Percentiles rank a stretch among this genome's conserved stretches.
phyloP scores from a whole-genome alignment of 306 rosid genomes.

The Datisca glomerata region DNA sequence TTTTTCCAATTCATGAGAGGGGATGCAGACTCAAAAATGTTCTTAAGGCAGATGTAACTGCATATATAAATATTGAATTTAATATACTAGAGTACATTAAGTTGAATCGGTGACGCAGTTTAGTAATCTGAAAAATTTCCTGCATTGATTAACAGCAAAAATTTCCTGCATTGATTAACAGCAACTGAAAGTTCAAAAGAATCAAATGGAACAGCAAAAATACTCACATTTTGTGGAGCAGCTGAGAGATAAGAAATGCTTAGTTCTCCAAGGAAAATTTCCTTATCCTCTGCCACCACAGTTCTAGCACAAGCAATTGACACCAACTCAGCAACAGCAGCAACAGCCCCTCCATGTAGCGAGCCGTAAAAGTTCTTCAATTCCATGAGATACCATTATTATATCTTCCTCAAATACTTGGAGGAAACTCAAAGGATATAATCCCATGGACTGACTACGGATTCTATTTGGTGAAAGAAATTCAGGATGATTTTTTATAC shows the following conservation, averaged over 20 bases:
- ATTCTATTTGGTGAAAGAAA: no score
- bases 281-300: conserved; percentile 23
- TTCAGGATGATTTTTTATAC: background rate
- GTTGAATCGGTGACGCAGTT: no score
- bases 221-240: conserved; percentile 30
- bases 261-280: conserved; percentile 34
- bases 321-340: conserved; percentile 31
- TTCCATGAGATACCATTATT: conserved; percentile 4
- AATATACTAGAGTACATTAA: no score
- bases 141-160: no score
- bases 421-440: background rate
- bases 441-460: background rate
- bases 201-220: background rate
- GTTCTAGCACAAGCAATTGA: conserved; percentile 39
- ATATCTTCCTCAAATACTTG: background rate
- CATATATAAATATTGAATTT: no score
- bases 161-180: no score
- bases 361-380: conserved; percentile 21
- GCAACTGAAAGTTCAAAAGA: background rate
- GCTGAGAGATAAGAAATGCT: conserved; percentile 37
- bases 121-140: no score
- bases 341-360: conserved; percentile 37
- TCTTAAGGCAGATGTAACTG: no score
- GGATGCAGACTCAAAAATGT: no score
- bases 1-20: no score